Evolutionary conservation across 208 protist species (phyloP), one percentile per base, ranked within the genome.

Genomic region (Acanthamoeba rhysodes): DNA sequence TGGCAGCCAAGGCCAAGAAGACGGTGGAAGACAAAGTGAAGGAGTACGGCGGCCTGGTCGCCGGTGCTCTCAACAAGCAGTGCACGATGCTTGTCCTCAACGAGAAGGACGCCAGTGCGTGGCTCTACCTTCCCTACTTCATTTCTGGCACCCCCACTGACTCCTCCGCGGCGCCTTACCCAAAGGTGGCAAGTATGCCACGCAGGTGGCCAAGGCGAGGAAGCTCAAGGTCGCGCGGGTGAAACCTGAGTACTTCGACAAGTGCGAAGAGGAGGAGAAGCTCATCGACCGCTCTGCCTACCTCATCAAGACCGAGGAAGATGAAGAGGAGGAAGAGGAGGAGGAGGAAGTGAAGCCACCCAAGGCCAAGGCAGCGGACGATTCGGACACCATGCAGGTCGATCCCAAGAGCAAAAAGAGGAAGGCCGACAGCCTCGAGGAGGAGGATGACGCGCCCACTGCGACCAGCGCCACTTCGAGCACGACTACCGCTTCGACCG

Each of bases 201-300:
- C 72, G 18, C 72, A 80, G 72, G 37, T 80, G 34, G 72, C 29
- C 32, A 80, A 37, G 34, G 72, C 72, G 32, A 80, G 72, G 72
- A 80, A 80, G 72, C 37, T 80, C 32, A 45, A 45, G 27, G 37
- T 80, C 20, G 24, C 72, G 7, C 72, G 72, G 18, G 32, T 80
- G 32, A 80, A 50, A 12, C 32, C 72, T 4, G 72, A 37, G 2
- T 80, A 48, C 72, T 80, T 80, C 16, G 72, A 80, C 72, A 80
- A 80, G 72, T 80, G 72, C 72, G 72, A 80, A 24, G 72, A 80
- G 32, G 72, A 80, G 41, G 72, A 80, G 72, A 45, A 80, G 32
- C 72, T 80, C 20, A 5, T 80, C 22, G 72, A 80, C 32, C 29
- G 16, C 18, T 48, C 27, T 12, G 72, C 27, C 72, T 80, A 48